These are phyloP conservation scores for Lumnitzera racemosa DNA, from an alignment of 345 rosid species.

Conservation along the genomic window DNA sequence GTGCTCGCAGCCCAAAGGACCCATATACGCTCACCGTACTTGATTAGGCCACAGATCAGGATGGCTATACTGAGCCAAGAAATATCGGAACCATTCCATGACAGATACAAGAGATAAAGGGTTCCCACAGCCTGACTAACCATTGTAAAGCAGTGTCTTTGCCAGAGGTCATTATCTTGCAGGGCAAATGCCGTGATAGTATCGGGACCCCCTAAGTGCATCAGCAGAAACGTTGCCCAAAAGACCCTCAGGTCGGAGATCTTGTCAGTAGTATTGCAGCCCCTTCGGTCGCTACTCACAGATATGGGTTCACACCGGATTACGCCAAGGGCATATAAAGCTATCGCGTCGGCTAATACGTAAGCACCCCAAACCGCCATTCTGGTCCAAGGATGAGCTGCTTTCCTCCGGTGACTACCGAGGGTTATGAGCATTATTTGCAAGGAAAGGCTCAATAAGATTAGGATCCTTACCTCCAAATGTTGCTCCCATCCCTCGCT, in stretches of 20 bases:
- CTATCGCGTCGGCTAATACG: constrained; percentile 16
- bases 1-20: no score
- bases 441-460: no score
- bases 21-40: constrained; percentile 13
- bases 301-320: constrained; percentile 1
- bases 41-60: constrained; percentile 11
- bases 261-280: background rate
- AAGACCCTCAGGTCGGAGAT: constrained; percentile 5
- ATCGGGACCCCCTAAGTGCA: constrained; percentile 40
- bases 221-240: constrained; percentile 33
- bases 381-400: background rate
- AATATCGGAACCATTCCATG: constrained; percentile 6
- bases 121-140: constrained; percentile 14
- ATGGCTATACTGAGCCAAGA: constrained; percentile 4
- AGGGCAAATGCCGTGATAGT: constrained; percentile 10
- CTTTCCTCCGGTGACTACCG: no score
- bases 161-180: constrained; percentile 4
- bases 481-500: no score
- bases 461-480: no score
- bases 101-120: constrained; percentile 10
- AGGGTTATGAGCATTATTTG: no score
- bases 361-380: constrained; percentile 10
- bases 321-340: constrained; percentile 11
- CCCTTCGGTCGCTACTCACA: no score
- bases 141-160: constrained; percentile 21